Evolutionary conservation across 2,329 filamentous ascomycete genomes (phyloP).

Genomic region (Colletotrichum camelliae): DNA sequence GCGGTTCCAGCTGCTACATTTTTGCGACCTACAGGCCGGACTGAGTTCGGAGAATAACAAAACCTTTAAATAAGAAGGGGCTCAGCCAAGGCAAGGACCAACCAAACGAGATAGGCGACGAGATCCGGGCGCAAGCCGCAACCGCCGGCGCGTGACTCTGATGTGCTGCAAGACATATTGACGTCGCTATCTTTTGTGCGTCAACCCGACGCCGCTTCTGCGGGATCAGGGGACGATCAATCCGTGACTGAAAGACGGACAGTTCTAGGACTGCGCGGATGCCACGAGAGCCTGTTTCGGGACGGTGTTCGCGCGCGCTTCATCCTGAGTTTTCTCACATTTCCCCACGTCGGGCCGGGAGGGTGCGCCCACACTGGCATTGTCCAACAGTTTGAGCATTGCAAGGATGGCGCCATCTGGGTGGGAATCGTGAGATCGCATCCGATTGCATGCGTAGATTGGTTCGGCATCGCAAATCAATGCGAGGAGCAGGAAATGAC

Average conservation of each 20-base stretch:
- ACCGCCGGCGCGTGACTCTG: neutral
- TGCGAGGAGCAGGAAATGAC: neutral
- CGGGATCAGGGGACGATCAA: neutral
- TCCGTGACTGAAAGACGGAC: neutral
- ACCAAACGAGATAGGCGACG: slow-evolving; percentile 6
- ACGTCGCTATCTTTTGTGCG: neutral
- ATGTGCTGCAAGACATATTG: neutral
- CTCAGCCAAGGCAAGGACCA: neutral
- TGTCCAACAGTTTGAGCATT: neutral
- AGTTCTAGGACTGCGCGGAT: neutral
- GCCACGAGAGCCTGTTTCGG: neutral
- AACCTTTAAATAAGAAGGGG: neutral
- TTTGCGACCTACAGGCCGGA: neutral
- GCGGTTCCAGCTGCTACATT: neutral
- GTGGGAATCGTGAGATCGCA: neutral
- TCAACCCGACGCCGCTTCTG: neutral
- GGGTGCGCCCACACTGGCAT: neutral
- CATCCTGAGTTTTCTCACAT: neutral
- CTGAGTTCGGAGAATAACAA: neutral
- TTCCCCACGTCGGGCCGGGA: neutral
- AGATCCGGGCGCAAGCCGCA: slow-evolving; percentile 13
- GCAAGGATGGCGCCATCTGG: neutral
- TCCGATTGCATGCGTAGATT: neutral
- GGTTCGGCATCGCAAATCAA: neutral
- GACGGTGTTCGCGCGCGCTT: neutral